Percentiles rank a stretch among this genome's conserved stretches.
phyloP scores from a whole-genome alignment of 2,329 filamentous ascomycete species.

The Endocalyx cinctus region DNA sequence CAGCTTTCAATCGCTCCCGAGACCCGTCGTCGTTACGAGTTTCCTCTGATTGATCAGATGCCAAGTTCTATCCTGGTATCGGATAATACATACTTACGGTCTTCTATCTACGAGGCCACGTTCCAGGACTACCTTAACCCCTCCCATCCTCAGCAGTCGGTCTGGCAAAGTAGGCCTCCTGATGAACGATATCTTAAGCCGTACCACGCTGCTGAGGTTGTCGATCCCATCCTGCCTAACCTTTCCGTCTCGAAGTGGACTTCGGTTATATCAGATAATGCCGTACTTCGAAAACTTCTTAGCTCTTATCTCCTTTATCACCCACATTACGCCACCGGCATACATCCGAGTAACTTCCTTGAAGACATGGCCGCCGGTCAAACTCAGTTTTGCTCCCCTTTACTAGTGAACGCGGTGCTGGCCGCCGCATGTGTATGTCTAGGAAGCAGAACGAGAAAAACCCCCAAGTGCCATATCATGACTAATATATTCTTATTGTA shows the following conservation, averaged over 20 bases:
- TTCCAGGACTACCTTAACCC: conserved; percentile 5
- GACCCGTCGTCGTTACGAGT: conserved; percentile 33
- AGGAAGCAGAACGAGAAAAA: no score
- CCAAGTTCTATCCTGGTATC: conserved; percentile 19
- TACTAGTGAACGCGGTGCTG: conserved; percentile 35
- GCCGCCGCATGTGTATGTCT: conserved; percentile 31
- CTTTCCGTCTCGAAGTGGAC: conserved; percentile 33
- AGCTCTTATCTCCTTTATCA: conserved; percentile 27
- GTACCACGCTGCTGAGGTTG: conserved; percentile 29
- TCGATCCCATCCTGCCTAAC: conserved; percentile 28
- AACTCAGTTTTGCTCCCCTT: conserved; percentile 31
- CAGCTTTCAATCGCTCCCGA: conserved; percentile 34
- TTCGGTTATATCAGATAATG: conserved; percentile 28
- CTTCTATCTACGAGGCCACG: conserved; percentile 22
- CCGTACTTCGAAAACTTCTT: conserved; percentile 29
- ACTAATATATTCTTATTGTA: conserved; percentile 8
- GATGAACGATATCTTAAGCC: conserved; percentile 28
- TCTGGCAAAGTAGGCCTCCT: conserved; percentile 5
- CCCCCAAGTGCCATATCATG: no score
- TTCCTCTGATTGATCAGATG: conserved; percentile 31
- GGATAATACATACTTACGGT: conserved; percentile 26
- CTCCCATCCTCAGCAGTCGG: neutral
- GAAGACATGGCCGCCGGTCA: conserved; percentile 30
- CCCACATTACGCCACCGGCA: conserved; percentile 29
- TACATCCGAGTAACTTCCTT: conserved; percentile 36